These are phyloP conservation scores for Zopfia rhizophila DNA, from an alignment of 2,329 filamentous ascomycete genomes.

Conservation along the genomic window DNA sequence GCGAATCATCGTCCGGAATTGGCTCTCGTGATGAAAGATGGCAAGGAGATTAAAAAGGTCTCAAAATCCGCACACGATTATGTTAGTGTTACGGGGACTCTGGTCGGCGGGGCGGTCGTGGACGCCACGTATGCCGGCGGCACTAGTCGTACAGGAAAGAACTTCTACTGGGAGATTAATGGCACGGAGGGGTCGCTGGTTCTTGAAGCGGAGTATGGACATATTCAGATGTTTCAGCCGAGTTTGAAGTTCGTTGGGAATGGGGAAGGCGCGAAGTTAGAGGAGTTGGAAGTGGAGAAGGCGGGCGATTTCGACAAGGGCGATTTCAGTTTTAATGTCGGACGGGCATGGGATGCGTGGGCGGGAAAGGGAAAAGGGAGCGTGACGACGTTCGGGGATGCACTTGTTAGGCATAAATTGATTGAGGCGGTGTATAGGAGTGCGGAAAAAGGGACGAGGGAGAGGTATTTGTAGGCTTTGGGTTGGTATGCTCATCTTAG, in stretches of 20 bases:
- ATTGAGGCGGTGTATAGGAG: constrained; percentile 50
- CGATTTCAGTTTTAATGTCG: constrained; percentile 63
- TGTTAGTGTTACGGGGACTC: constrained; percentile 33
- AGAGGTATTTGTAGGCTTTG: constrained; percentile 35
- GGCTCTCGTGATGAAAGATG: constrained; percentile 28
- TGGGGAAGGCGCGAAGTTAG: constrained; percentile 57
- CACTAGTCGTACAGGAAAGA: constrained; percentile 29
- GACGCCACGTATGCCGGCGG: constrained; percentile 35
- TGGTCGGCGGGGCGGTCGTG: constrained; percentile 37
- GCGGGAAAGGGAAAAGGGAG: constrained; percentile 48
- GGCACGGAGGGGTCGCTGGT: constrained; percentile 49
- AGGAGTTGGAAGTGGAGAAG: constrained; percentile 60
- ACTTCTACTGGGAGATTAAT: constrained; percentile 51
- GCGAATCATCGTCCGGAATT: constrained; percentile 34
- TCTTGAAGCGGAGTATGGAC: constrained; percentile 38
- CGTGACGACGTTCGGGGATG: constrained; percentile 47
- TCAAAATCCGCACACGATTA: constrained; percentile 43
- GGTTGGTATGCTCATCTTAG: too few species aligned
- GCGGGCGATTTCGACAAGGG: constrained; percentile 57
- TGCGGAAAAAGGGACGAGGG: constrained; percentile 39
- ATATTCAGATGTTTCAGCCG: constrained; percentile 58
- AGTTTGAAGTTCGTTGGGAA: constrained; percentile 41
- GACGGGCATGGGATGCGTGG: constrained; percentile 66
- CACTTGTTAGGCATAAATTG: constrained; percentile 47
- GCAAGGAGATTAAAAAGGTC: constrained; percentile 27